A percentile compares a stretch with the other conserved stretches of the same genome.
These are phyloP conservation scores for Orbilia ellipsospora DNA, from an alignment of 2,329 filamentous ascomycete genomes.

Conservation along the genomic window DNA sequence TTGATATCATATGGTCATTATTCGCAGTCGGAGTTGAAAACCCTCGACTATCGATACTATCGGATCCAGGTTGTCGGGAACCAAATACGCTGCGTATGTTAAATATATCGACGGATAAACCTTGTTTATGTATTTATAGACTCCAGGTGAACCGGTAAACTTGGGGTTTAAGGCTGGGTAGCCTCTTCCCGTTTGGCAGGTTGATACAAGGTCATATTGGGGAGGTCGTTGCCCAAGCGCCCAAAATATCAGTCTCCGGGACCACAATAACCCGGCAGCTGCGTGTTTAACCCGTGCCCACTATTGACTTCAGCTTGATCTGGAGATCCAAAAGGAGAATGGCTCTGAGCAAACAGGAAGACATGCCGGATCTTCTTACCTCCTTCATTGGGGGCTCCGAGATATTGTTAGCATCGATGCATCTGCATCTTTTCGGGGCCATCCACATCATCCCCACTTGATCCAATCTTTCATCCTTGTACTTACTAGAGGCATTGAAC, in stretches of 20 bases:
- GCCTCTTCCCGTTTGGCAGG: slow-evolving; percentile 21
- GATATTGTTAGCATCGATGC: too few relatives aligned
- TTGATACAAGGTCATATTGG: slow-evolving; percentile 28
- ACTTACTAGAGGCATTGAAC: too few relatives aligned
- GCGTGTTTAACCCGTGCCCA: too few relatives aligned
- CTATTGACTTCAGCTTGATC: neutral
- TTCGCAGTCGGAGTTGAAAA: slow-evolving; percentile 29
- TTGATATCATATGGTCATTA: slow-evolving; percentile 8
- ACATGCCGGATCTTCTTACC: too few relatives aligned
- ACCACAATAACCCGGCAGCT: too few relatives aligned
- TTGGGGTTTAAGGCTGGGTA: slow-evolving; percentile 22
- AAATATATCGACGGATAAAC: slow-evolving; percentile 34
- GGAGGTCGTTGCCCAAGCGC: slow-evolving; percentile 6
- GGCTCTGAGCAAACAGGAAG: too few relatives aligned
- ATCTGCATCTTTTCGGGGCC: neutral
- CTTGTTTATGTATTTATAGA: slow-evolving; percentile 24
- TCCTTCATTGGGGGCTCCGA: too few relatives aligned
- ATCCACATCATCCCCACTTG: too few relatives aligned
- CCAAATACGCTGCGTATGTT: slow-evolving; percentile 10
- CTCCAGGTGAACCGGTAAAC: neutral
- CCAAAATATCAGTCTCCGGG: too few relatives aligned
- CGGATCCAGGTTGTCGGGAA: slow-evolving; percentile 49
- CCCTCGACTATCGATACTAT: slow-evolving; percentile 16
- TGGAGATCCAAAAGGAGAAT: too few relatives aligned
- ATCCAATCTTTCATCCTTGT: too few relatives aligned